A percentile compares a stretch with the other conserved stretches of the same genome.
These are phyloP conservation scores for Penicillium coffeae DNA, from an alignment of 495 filamentous ascomycete species.

Conservation along the genomic window DNA sequence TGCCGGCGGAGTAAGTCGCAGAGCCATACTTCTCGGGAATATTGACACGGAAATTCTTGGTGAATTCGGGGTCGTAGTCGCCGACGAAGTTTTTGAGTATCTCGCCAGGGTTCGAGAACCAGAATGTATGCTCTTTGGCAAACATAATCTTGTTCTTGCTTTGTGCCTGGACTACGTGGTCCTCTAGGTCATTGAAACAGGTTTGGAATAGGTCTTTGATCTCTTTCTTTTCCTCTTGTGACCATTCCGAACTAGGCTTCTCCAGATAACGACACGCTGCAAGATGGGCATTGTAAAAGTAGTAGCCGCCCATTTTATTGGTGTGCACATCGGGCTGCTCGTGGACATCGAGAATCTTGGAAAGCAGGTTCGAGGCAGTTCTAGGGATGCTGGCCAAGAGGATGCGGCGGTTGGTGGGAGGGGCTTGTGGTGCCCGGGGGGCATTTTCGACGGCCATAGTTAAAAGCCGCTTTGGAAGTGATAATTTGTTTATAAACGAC, in stretches of 20 bases:
- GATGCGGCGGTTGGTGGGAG: conserved; percentile 6
- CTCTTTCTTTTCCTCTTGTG: conserved; percentile 10
- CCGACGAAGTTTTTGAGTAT: conserved; percentile 10
- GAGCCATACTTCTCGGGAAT: neutral
- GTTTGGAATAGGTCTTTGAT: conserved; percentile 12
- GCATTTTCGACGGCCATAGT: neutral
- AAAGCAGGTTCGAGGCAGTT: conserved; percentile 40
- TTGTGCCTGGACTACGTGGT: conserved; percentile 17
- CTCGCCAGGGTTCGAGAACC: neutral
- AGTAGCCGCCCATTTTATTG: conserved; percentile 35
- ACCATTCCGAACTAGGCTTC: conserved; percentile 24
- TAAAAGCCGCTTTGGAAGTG: neutral
- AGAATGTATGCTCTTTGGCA: conserved; percentile 37
- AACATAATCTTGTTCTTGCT: conserved; percentile 28
- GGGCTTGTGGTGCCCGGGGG: neutral
- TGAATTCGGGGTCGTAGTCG: conserved; percentile 14
- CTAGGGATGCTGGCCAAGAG: conserved; percentile 34
- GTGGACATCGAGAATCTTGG: conserved; percentile 34
- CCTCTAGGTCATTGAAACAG: conserved; percentile 25
- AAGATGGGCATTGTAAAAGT: conserved; percentile 21
- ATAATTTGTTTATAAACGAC: too few relatives aligned
- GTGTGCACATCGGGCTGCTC: conserved; percentile 30
- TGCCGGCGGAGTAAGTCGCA: conserved; percentile 7
- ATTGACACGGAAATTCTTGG: neutral
- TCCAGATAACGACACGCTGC: conserved; percentile 5